phyloP scores from a whole-genome alignment of 805 yeast species.

The Ogataea trehalophila region DNA sequence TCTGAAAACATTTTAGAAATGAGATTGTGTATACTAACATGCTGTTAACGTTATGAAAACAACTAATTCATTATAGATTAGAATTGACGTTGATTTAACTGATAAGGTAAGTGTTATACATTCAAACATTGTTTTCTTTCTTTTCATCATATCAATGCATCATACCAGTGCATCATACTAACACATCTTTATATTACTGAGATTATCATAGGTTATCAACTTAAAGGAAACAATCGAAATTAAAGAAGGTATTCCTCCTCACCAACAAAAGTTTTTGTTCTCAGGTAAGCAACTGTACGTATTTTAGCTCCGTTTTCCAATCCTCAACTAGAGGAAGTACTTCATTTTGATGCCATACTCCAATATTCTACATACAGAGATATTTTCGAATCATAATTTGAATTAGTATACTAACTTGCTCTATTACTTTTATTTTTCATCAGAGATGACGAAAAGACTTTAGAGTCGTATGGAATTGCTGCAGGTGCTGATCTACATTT shows the following conservation, averaged over 20 bases:
- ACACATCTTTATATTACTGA: slow-evolving; percentile 10
- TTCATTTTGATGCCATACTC: too few species aligned
- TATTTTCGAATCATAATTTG: too few species aligned
- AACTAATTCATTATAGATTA: slow-evolving; percentile 36
- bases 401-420: neutral
- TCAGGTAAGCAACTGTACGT: slow-evolving; percentile 86
- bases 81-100: slow-evolving; percentile 65
- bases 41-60: neutral
- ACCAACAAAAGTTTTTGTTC: slow-evolving; percentile 86
- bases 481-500: slow-evolving; percentile 88
- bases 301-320: neutral
- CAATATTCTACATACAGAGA: too few species aligned
- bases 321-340: too few species aligned
- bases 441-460: slow-evolving; percentile 71
- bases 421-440: slow-evolving; percentile 1
- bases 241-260: slow-evolving; percentile 95
- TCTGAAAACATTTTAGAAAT: too few species aligned
- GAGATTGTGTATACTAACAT: slow-evolving; percentile 1
- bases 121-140: neutral
- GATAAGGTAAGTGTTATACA: slow-evolving; percentile 46
- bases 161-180: slow-evolving; percentile 22
- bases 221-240: slow-evolving; percentile 92
- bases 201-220: slow-evolving; percentile 36
- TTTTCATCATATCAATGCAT: neutral
- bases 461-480: slow-evolving; percentile 65